These are phyloP conservation scores for Acacia acuminata DNA, from an alignment of 306 rosid genomes.

Conservation along the genomic window DNA sequence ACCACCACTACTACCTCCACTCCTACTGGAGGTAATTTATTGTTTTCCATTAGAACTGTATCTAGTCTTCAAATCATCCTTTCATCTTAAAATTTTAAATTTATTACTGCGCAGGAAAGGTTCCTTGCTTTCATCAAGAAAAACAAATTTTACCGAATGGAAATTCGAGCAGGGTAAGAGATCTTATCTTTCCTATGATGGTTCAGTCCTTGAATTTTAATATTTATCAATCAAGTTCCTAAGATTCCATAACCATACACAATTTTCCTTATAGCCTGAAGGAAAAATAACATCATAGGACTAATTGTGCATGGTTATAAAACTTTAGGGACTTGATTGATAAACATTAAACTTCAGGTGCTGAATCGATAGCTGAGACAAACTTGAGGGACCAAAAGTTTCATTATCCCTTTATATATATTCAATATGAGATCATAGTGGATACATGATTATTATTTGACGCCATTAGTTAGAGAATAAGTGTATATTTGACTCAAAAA, in stretches of 20 bases:
- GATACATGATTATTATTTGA: background rate
- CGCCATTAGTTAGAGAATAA: background rate
- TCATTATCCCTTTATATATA: no score
- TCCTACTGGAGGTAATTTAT: constrained; percentile 69
- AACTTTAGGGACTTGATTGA: no score
- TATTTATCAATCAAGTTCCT: no score
- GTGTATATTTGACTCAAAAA: background rate
- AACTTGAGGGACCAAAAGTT: no score
- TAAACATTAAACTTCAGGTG: no score
- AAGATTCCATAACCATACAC: background rate
- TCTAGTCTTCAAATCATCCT: constrained; percentile 27
- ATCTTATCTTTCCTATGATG: constrained; percentile 18
- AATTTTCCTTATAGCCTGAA: no score
- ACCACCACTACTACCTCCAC: constrained; percentile 34
- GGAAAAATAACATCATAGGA: no score
- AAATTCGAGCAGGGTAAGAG: constrained; percentile 54
- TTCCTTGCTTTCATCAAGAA: constrained; percentile 53
- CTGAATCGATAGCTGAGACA: no score
- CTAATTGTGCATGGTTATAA: no score
- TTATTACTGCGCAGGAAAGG: constrained; percentile 44
- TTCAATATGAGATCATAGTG: background rate
- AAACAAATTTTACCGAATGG: constrained; percentile 52
- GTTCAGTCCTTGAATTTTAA: background rate
- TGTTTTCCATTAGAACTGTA: constrained; percentile 29
- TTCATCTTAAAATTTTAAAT: constrained; percentile 23